Base-by-base conservation (phyloP, 1,139 yeast species). In the Yamadazyma epiphylla region DNA sequence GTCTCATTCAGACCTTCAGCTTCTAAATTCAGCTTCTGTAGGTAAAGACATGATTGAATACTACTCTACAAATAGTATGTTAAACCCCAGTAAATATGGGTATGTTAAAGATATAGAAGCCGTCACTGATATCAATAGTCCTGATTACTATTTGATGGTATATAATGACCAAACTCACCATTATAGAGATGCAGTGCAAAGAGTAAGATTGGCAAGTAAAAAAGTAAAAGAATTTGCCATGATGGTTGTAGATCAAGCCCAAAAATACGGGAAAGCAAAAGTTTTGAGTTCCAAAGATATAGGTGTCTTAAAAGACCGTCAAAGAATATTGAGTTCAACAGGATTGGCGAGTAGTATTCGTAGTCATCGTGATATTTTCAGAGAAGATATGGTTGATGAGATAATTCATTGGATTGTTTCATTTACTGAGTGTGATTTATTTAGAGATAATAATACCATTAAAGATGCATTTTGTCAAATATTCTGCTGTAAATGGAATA, bases 81-180 rank as follows among this genome's bases (percentile, higher is more conserved):
- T 68, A 15, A 58, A 60, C 27, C 59, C 70, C 1, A 22, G 26
- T 2, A 53, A 51, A 31, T 67, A 65, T 36, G 65, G 61, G 1
- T 37, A 39, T 3, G 25, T 20, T 8, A 16, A 9, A 2, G 41
- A 41, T 20, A 38, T 28, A 3, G 37, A 24, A 12, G 36, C 32
- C 4, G 65, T 55, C 1, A 51, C 55, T 1, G 84, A 78, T 43
- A 47, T 58, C 29, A 62, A 66, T 19, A 65, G 77, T 19, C 67
- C 56, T 1, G 71, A 72, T 38, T 86, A 68, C 52, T 77, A 71
- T 21, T 58, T 86, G 25, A 56, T 78, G 30, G 57, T 83, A 3
- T 85, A 87, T 67, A 86, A 87, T 46, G 96, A 87, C 48, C 94
- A 83, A 48, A 69, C 77, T 22, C 77, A 84, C 36, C 89, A 87